Percentiles rank a stretch among this genome's conserved stretches.
Conservation (phyloP, 495 filamentous ascomycete species). For the Neurospora sublineolata region DNA sequence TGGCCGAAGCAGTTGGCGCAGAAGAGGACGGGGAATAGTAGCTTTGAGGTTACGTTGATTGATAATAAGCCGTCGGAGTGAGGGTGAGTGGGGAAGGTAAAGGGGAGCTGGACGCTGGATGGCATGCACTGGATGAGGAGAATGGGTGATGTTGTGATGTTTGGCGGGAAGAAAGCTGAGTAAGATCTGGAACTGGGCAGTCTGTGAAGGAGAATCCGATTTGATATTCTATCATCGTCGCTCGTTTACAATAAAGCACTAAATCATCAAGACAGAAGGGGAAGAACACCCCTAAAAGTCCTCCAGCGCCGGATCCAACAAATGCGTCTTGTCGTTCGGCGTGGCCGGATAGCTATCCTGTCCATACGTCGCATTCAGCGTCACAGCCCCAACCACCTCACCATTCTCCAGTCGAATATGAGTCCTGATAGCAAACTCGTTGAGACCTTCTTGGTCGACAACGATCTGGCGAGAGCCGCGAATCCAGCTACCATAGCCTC, state of each 20-base stretch:
- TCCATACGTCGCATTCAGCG: conserved; percentile 59
- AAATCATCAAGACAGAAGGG: too few species aligned
- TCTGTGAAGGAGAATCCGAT: neutral
- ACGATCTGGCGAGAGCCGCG: conserved; percentile 49
- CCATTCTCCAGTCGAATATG: conserved; percentile 58
- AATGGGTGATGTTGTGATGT: neutral
- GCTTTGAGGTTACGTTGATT: conserved; percentile 3
- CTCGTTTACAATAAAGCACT: neutral
- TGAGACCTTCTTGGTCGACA: conserved; percentile 27
- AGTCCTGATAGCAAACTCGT: conserved; percentile 40
- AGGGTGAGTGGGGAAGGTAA: neutral
- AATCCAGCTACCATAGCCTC: conserved; percentile 55
- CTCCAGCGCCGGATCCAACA: neutral
- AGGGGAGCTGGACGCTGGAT: neutral
- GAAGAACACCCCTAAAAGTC: neutral
- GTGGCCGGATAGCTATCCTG: conserved; percentile 43
- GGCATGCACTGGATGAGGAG: neutral
- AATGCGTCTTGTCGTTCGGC: conserved; percentile 23
- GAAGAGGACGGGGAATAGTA: neutral
- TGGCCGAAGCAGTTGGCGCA: conserved; percentile 2
- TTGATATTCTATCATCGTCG: neutral
- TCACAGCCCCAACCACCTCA: conserved; percentile 42
- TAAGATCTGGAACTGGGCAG: neutral
- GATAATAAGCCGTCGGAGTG: conserved; percentile 3
- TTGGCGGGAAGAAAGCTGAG: neutral